phyloP scores from a whole-genome alignment of 129 eudicot genomes.

The Calendula officinalis region DNA sequence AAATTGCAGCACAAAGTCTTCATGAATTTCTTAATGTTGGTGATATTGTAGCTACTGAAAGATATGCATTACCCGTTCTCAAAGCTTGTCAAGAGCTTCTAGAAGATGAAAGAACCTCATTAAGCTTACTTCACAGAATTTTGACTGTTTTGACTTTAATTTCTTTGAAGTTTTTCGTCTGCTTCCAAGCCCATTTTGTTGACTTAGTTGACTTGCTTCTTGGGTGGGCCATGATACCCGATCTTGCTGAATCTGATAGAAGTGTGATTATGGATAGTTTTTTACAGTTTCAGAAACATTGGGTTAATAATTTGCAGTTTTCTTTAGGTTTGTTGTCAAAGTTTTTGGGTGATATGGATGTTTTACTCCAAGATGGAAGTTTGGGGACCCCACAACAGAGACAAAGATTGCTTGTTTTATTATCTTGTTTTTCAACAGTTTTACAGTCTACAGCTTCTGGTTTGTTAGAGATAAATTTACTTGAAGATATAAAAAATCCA shows the following conservation, averaged over 20 bases:
- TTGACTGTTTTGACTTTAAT: constrained; percentile 75
- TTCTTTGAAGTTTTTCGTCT: constrained; percentile 77
- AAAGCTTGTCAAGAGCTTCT: constrained; percentile 97
- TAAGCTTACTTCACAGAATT: constrained; percentile 66
- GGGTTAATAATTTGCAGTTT: constrained; percentile 93
- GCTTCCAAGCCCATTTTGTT: constrained; percentile 91
- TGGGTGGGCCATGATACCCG: constrained; percentile 99
- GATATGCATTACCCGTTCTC: constrained; percentile 88
- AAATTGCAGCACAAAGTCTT: constrained; percentile 79
- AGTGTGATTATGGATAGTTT: constrained; percentile 86
- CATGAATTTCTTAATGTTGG: constrained; percentile 87
- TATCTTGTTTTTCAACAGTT: constrained; percentile 91
- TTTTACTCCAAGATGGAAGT: constrained; percentile 80
- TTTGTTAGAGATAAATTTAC: constrained; percentile 78
- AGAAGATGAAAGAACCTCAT: constrained; percentile 97
- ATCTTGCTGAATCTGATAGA: constrained; percentile 80
- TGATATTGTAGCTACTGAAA: constrained; percentile 78
- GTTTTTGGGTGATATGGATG: constrained; percentile 98
- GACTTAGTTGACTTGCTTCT: constrained; percentile 99
- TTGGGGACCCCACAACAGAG: constrained; percentile 88
- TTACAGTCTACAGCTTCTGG: constrained; percentile 95
- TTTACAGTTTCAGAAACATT: constrained; percentile 97
- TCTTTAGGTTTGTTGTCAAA: constrained; percentile 87
- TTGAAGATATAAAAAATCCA: constrained; percentile 78
- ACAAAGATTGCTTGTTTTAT: constrained; percentile 74